A percentile compares a stretch with the other conserved stretches of the same genome.
These are phyloP conservation scores for Pythium guiyangense DNA, from an alignment of 352 stramenopile species.

Conservation along the genomic window DNA sequence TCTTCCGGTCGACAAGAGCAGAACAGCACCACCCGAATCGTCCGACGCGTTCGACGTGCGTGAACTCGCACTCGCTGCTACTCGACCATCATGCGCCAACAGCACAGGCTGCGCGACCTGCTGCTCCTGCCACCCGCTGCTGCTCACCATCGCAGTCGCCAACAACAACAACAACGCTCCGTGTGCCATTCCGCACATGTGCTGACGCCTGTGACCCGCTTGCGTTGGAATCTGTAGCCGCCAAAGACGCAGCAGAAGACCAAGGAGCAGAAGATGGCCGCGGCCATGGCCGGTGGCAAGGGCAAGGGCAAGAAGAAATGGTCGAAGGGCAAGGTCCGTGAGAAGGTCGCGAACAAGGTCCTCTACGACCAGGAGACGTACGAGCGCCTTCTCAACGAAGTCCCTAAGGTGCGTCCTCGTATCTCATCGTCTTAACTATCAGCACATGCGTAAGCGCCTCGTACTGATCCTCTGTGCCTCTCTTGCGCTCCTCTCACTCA, in stretches of 20 bases:
- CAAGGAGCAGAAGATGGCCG: conserved; percentile 99
- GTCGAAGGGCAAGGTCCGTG: conserved; percentile 99
- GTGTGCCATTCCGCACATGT: not conserved
- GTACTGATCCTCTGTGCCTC: not conserved
- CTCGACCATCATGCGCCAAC: too few species aligned
- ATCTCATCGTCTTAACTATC: too few species aligned
- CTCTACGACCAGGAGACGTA: conserved; percentile 99
- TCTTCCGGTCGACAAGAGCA: too few species aligned
- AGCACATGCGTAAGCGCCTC: too few species aligned
- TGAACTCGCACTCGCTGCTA: too few species aligned
- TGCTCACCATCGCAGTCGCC: too few species aligned
- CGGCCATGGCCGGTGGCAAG: conserved; percentile 96
- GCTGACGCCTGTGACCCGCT: not conserved
- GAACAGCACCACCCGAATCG: too few species aligned
- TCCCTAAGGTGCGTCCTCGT: conserved; percentile 87
- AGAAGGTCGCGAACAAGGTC: conserved; percentile 99
- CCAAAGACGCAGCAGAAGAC: conserved; percentile 99
- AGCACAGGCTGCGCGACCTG: too few species aligned
- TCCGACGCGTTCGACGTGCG: too few species aligned
- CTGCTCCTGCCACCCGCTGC: too few species aligned
- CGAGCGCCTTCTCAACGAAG: conserved; percentile 96
- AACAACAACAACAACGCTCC: too few species aligned
- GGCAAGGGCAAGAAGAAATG: conserved; percentile 99
- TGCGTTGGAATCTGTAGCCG: conserved; percentile 43
- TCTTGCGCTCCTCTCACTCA: not conserved